These are phyloP conservation scores for Meyerozyma sp. DNA, from an alignment of 1,139 yeast genomes.

Conservation along the genomic window DNA sequence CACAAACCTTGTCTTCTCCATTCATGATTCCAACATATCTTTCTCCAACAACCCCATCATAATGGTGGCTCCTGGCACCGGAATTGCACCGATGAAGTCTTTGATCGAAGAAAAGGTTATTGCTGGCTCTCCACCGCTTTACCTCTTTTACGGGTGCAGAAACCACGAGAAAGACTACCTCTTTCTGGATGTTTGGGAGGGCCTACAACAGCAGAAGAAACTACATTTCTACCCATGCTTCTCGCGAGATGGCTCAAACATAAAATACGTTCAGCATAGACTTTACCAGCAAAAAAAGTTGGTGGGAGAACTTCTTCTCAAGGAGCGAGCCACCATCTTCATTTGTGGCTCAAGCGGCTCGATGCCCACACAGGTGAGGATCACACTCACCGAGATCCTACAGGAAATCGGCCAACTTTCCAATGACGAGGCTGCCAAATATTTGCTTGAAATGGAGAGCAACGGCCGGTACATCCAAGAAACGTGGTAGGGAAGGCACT, in stretches of 20 bases:
- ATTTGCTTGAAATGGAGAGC: slow-evolving; percentile 58
- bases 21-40: slow-evolving; percentile 44
- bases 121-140: slow-evolving; percentile 22
- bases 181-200: slow-evolving; percentile 52
- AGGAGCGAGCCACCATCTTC: slow-evolving; percentile 57
- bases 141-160: slow-evolving; percentile 77
- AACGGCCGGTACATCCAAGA: slow-evolving; percentile 76
- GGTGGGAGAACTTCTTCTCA: slow-evolving; percentile 48
- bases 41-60: slow-evolving; percentile 48
- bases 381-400: slow-evolving; percentile 64
- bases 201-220: slow-evolving; percentile 22
- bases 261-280: slow-evolving; percentile 69
- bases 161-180: slow-evolving; percentile 61
- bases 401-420: slow-evolving; percentile 32
- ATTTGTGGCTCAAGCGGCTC: slow-evolving; percentile 92
- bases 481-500: slow-evolving; percentile 58
- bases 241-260: slow-evolving; percentile 22
- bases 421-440: slow-evolving; percentile 45
- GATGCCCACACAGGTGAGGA: slow-evolving; percentile 88
- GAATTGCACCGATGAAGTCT: slow-evolving; percentile 84
- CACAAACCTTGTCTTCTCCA: slow-evolving; percentile 49
- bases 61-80: slow-evolving; percentile 87
- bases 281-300: slow-evolving; percentile 45
- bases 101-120: slow-evolving; percentile 37
- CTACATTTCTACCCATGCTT: slow-evolving; percentile 14